Evolutionary conservation across 139 green algal species (phyloP).

Genomic region (Haematococcus lacustris): DNA sequence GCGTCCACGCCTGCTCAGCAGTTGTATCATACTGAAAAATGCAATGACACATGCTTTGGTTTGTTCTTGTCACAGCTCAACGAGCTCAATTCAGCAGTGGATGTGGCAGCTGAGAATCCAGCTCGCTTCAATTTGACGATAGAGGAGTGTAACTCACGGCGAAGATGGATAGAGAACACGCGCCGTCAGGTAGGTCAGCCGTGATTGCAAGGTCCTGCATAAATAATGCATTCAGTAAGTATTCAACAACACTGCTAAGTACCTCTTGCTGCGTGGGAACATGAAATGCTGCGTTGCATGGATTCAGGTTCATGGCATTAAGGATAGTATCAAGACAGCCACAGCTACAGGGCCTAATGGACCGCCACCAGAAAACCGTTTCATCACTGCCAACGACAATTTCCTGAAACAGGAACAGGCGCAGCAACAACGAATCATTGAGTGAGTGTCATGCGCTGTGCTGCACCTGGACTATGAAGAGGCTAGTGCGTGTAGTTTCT

Average conservation of each 20-base stretch:
- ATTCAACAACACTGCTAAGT: neutral
- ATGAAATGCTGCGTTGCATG: too few species aligned
- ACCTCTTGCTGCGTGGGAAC: constrained; percentile 1
- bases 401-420: constrained; percentile 55
- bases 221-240: neutral
- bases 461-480: neutral
- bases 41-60: too few species aligned
- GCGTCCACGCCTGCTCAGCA: too few species aligned
- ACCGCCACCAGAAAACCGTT: neutral
- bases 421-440: constrained; percentile 63
- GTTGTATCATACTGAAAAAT: too few species aligned
- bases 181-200: constrained; percentile 34
- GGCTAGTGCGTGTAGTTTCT: too few species aligned
- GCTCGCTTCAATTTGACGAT: constrained; percentile 62
- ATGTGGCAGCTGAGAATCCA: constrained; percentile 66
- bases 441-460: constrained; percentile 22
- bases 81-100: constrained; percentile 68
- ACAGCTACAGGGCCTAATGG: constrained; percentile 18
- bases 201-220: neutral
- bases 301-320: constrained; percentile 35
- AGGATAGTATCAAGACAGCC: constrained; percentile 39
- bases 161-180: constrained; percentile 59
- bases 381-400: constrained; percentile 44
- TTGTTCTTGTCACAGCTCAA: too few species aligned
- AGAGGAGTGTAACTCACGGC: constrained; percentile 56